Conservation (phyloP, 345 rosid species). For the Cochlearia excelsa region DNA sequence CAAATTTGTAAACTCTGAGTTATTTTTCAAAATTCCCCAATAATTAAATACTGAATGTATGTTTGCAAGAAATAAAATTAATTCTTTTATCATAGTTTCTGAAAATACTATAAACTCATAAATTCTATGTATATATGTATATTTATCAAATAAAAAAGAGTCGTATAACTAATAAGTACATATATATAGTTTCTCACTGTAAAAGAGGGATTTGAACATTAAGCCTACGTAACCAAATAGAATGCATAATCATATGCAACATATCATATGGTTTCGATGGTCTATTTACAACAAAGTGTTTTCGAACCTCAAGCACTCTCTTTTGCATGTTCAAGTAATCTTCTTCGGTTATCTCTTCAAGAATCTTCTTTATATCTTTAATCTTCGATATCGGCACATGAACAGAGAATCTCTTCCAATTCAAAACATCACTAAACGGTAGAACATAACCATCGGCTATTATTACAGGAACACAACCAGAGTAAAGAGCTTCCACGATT, state of each 20-base stretch:
- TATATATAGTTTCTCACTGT: conserved; percentile 1
- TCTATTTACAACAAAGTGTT: conserved; percentile 52
- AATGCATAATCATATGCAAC: conserved; percentile 64
- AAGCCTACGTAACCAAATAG: conserved; percentile 66
- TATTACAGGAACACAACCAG: conserved; percentile 60
- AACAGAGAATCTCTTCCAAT: conserved; percentile 53
- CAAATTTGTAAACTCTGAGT: no score
- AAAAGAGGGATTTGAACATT: conserved; percentile 40
- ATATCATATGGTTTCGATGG: conserved; percentile 62
- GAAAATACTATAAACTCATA: not conserved
- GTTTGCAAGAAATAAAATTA: no score
- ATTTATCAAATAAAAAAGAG: not conserved
- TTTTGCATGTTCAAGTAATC: conserved; percentile 42
- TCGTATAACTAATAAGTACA: not conserved
- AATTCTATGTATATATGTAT: conserved; percentile 5
- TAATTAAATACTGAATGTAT: no score
- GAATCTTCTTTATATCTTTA: conserved; percentile 45
- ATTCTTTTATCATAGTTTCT: not conserved
- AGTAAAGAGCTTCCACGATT: conserved; percentile 44
- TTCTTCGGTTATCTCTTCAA: conserved; percentile 33
- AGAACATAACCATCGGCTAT: conserved; percentile 46
- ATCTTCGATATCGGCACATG: conserved; percentile 41
- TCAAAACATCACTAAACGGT: conserved; percentile 61
- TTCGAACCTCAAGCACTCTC: conserved; percentile 43
- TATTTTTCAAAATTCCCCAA: no score